Base-by-base conservation (phyloP, 768 basidiomycete genomes). In the Lactifluus volemus region DNA sequence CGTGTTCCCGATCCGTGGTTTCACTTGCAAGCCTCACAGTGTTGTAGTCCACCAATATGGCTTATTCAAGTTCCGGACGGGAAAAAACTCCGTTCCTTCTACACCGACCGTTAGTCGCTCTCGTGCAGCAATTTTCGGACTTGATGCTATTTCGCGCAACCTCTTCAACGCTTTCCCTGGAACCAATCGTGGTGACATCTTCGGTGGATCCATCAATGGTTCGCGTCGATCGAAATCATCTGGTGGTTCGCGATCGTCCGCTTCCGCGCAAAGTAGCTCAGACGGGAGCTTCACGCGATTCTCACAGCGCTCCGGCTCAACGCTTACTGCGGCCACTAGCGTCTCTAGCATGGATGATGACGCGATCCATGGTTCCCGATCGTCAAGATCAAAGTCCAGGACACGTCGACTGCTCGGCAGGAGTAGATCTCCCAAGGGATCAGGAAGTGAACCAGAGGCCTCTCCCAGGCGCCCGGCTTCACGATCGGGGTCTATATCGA, bases 61-160 rank as follows among this genome's bases (percentile, higher is more conserved):
- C 15, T 74, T 97, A 55, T 96, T 94, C 75, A 86, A 89, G 69
- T 94, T 95, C 73, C 81, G 81, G 32, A 92, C 92, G 0, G 85
- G 85, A 36, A 83, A 81, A 55, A 85, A 76, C 47, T 86, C 94
- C 25, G 73, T 81, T n/a, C 94, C 95, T 5, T 82, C 86, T 2
- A 98, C 94, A 0, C 95, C 94, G 4, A 90, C 89, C 0, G 81
- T 84, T 0, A 82, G 85, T n/a, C 85, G 88, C 42, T 78, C 82
- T 17, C 77, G 82, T 63, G 89, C 85, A 2, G 84, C 88, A n/a
- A 90, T 92, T 53, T 92, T 96, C 69, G 85, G 89, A 38, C 78
- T 98, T 55, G 94, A 98, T 68, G 88, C 84, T 19, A 87, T 98
- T 66, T 93, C 92, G 19, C 83, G 92, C 48, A 94, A 92, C 72